A percentile compares a stretch with the other conserved stretches of the same genome.
Evolutionary conservation across 2,329 filamentous ascomycete species (phyloP).

Genomic region (Xylaria sp.): DNA sequence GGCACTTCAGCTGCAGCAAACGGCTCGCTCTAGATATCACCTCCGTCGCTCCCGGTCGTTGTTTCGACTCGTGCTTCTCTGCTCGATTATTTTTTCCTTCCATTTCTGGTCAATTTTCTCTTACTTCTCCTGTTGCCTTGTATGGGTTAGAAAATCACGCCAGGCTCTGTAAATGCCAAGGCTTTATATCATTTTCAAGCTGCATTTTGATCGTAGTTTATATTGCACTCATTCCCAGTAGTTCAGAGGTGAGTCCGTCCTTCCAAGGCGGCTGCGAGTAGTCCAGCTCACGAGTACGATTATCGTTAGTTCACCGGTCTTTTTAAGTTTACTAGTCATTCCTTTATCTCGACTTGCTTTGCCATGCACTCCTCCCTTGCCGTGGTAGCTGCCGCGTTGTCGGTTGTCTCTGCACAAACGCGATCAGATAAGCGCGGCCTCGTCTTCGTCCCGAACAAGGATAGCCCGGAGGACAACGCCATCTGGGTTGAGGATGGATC

Average conservation of each 20-base stretch:
- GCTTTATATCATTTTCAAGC: conserved; percentile 2
- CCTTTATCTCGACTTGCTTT: neutral
- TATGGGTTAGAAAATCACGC: neutral
- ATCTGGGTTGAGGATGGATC: conserved; percentile 69
- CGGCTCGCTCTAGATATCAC: conserved; percentile 15
- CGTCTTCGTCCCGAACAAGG: conserved; percentile 69
- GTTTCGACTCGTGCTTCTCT: conserved; percentile 3
- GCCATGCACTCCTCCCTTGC: conserved; percentile 38
- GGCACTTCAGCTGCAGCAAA: conserved; percentile 24
- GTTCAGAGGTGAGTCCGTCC: conserved; percentile 3
- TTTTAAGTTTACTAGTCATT: conserved; percentile 12
- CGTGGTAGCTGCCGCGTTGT: conserved; percentile 29
- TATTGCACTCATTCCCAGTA: neutral
- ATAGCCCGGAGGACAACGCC: conserved; percentile 69
- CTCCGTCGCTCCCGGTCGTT: conserved; percentile 20
- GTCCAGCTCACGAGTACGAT: conserved; percentile 4
- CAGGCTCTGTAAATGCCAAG: neutral
- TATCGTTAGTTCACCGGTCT: neutral
- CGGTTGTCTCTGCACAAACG: conserved; percentile 42
- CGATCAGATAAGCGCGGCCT: conserved; percentile 74
- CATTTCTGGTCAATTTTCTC: neutral
- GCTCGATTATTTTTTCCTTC: neutral
- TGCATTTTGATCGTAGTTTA: no score
- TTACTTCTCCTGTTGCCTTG: neutral
- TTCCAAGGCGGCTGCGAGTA: conserved; percentile 5